A percentile compares a stretch with the other conserved stretches of the same genome.
phyloP scores from a whole-genome alignment of 129 eudicot genomes.

The Kitagawia praeruptora region DNA sequence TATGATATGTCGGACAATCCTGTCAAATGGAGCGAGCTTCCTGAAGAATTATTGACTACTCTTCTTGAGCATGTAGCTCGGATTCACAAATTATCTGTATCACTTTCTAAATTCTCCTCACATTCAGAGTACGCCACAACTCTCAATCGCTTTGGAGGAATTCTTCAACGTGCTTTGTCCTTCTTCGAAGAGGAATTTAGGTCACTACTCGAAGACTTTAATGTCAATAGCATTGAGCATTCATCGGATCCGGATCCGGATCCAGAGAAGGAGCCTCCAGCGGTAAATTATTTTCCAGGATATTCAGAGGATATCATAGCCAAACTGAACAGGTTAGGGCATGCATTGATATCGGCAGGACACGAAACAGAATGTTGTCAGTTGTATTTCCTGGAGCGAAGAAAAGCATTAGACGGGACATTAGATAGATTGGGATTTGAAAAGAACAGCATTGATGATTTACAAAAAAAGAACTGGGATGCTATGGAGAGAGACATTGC shows the following conservation, averaged over 20 bases:
- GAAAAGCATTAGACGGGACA: conserved; percentile 51
- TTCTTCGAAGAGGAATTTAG: conserved; percentile 64
- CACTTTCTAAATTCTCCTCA: conserved; percentile 30
- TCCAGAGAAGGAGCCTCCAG: conserved; percentile 10
- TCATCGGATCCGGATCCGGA: conserved; percentile 21
- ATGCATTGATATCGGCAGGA: conserved; percentile 44
- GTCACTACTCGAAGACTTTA: conserved; percentile 41
- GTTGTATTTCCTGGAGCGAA: conserved; percentile 43
- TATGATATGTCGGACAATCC: conserved; percentile 29
- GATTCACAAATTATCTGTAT: conserved; percentile 26
- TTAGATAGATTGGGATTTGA: conserved; percentile 41
- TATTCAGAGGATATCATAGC: conserved; percentile 40
- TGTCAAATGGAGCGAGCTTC: conserved; percentile 34
- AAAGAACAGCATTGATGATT: conserved; percentile 61
- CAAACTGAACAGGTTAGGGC: conserved; percentile 31
- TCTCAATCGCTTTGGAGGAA: conserved; percentile 41
- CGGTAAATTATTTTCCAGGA: conserved; percentile 25
- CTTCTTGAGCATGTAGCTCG: conserved; percentile 36
- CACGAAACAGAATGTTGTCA: conserved; percentile 55
- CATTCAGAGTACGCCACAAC: conserved; percentile 22
- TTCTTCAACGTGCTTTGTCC: conserved; percentile 63
- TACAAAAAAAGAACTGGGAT: conserved; percentile 81
- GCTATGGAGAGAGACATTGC: conserved; percentile 53
- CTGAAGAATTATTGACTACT: conserved; percentile 20
- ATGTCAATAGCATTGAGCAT: background rate